A percentile compares a stretch with the other conserved stretches of the same genome.
Conservation (phyloP, 73 alveolate genomes). For the Paramecium sonneborni region DNA sequence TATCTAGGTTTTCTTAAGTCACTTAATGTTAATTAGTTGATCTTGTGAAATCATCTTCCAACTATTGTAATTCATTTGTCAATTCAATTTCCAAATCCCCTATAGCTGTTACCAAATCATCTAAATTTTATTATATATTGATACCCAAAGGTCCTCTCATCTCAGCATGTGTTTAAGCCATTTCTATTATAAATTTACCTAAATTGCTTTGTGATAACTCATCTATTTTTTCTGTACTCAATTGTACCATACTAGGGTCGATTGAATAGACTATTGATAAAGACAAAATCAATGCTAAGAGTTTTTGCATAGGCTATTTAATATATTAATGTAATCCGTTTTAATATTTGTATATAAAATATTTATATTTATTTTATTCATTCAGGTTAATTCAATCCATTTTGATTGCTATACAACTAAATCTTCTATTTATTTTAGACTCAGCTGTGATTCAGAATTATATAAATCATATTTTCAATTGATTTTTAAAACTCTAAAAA, state of each 20-base stretch:
- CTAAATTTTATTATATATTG: neutral
- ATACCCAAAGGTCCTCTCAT: conserved; percentile 47
- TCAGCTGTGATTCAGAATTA: too few relatives aligned
- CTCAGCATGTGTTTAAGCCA: conserved; percentile 38
- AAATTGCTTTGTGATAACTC: conserved; percentile 26
- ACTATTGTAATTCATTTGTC: neutral
- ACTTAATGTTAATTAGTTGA: neutral
- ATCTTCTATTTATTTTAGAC: too few relatives aligned
- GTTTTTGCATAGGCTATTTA: neutral
- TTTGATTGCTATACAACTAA: too few relatives aligned
- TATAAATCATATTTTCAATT: too few relatives aligned
- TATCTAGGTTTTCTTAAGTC: conserved; percentile 3
- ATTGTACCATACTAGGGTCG: neutral
- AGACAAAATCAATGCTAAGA: neutral
- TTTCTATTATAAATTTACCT: conserved; percentile 18
- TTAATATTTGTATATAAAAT: neutral
- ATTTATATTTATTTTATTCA: too few relatives aligned
- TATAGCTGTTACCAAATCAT: conserved; percentile 25
- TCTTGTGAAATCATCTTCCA: conserved; percentile 33
- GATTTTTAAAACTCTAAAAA: too few relatives aligned
- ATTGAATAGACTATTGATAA: neutral
- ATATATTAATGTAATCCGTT: neutral
- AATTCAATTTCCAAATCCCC: neutral
- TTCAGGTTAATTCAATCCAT: too few relatives aligned
- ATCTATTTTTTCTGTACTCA: neutral